Percentiles rank a stretch among this genome's conserved stretches.
phyloP scores from a whole-genome alignment of 1,139 yeast species.

The Petasospora fabianii region DNA sequence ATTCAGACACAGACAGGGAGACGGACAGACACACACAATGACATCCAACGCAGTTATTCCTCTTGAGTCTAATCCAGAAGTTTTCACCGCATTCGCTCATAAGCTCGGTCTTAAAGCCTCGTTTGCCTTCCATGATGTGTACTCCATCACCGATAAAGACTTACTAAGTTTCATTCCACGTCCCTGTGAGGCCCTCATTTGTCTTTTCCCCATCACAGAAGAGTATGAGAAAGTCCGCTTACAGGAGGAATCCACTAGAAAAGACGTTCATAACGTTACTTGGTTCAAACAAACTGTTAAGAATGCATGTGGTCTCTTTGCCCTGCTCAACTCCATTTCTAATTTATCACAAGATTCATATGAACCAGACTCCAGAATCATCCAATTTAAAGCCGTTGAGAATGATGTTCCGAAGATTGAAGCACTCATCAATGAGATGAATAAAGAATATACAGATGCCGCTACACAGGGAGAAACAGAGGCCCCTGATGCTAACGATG shows the following conservation, averaged over 20 bases:
- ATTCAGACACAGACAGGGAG: too few species aligned
- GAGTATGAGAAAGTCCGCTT: slow-evolving; percentile 43
- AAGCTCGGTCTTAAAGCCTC: slow-evolving; percentile 63
- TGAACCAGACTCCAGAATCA: slow-evolving; percentile 18
- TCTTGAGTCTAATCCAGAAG: slow-evolving; percentile 83
- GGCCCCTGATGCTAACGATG: slow-evolving; percentile 68
- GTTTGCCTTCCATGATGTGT: slow-evolving; percentile 73
- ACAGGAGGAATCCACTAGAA: slow-evolving; percentile 11
- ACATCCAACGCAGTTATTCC: slow-evolving; percentile 57
- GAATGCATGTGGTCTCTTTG: slow-evolving; percentile 94
- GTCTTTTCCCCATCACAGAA: slow-evolving; percentile 76
- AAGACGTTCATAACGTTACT: slow-evolving; percentile 29
- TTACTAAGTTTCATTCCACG: slow-evolving; percentile 74
- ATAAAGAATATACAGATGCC: slow-evolving; percentile 51
- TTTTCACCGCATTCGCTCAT: slow-evolving; percentile 69
- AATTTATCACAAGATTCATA: slow-evolving; percentile 49
- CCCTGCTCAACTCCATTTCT: slow-evolving; percentile 69
- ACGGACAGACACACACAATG: too few species aligned
- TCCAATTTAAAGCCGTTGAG: slow-evolving; percentile 15
- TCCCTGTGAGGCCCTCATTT: slow-evolving; percentile 70
- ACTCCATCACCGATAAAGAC: slow-evolving; percentile 77
- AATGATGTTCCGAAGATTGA: slow-evolving; percentile 25
- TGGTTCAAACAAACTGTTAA: slow-evolving; percentile 86
- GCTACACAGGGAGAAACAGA: slow-evolving; percentile 74
- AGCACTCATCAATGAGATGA: slow-evolving; percentile 51